A percentile compares a stretch with the other conserved stretches of the same genome.
These are phyloP conservation scores for Trichosanthes cucumerina DNA, from an alignment of 306 rosid genomes.

Conservation along the genomic window DNA sequence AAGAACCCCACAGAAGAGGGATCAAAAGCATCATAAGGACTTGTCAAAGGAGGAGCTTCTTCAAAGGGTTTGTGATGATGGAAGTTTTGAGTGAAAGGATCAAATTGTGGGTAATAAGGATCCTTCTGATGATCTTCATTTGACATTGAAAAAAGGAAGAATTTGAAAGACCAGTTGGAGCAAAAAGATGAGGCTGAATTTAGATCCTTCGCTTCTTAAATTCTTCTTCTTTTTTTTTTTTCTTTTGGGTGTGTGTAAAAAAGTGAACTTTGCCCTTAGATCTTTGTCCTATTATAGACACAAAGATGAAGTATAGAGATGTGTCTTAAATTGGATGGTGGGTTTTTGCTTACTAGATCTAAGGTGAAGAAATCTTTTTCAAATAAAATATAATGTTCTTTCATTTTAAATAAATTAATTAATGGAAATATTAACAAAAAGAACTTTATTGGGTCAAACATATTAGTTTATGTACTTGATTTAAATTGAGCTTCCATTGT, in stretches of 20 bases:
- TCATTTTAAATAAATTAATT: neutral
- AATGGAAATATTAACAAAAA: neutral
- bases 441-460: neutral
- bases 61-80: neutral
- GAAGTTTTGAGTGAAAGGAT: neutral
- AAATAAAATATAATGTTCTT: neutral
- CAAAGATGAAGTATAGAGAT: neutral
- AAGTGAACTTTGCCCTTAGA: slow-evolving; percentile 8
- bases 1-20: neutral
- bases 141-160: neutral
- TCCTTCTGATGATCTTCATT: neutral
- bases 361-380: neutral
- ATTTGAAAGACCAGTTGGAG: neutral
- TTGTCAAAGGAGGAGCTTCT: neutral
- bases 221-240: neutral
- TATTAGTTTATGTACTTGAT: neutral
- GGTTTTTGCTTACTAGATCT: neutral
- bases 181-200: neutral
- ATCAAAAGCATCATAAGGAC: slow-evolving; percentile 1
- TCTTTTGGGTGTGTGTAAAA: neutral
- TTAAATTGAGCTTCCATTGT: neutral
- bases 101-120: neutral
- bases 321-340: slow-evolving; percentile 5
- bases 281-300: neutral
- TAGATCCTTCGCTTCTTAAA: neutral